phyloP scores from a whole-genome alignment of 2,329 filamentous ascomycete genomes.

The Xylaria sp. region DNA sequence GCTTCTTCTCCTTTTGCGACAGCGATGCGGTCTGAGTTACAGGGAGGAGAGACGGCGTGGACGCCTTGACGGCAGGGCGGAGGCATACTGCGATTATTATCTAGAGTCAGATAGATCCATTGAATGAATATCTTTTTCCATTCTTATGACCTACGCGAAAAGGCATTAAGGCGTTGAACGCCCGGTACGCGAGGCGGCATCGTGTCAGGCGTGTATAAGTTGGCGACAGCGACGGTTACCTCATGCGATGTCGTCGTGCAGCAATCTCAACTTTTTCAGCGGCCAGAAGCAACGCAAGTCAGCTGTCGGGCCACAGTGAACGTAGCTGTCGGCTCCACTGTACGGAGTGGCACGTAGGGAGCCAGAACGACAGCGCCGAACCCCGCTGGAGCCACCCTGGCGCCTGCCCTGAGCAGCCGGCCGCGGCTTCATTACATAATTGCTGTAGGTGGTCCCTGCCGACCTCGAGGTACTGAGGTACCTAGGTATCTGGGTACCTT shows the following conservation, averaged over 20 bases:
- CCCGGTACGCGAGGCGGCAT: constrained; percentile 65
- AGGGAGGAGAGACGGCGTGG: constrained; percentile 51
- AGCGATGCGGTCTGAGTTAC: constrained; percentile 58
- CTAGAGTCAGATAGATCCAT: neutral
- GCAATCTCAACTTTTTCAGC: constrained; percentile 16
- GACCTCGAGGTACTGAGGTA: neutral
- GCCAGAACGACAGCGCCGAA: neutral
- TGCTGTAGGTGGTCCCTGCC: neutral
- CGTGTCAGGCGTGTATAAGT: constrained; percentile 24
- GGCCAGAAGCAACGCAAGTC: constrained; percentile 5
- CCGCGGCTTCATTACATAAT: neutral
- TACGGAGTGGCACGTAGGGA: neutral
- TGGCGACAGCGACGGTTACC: constrained; percentile 1
- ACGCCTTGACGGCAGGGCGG: constrained; percentile 45
- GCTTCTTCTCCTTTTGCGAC: constrained; percentile 58
- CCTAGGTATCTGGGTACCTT: neutral
- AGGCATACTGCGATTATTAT: constrained; percentile 48
- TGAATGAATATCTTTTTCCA: neutral
- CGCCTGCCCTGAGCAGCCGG: neutral
- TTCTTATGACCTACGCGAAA: constrained; percentile 49
- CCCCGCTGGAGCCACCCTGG: neutral
- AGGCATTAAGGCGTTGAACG: constrained; percentile 53
- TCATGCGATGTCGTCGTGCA: constrained; percentile 1
- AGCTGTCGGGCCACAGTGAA: constrained; percentile 1
- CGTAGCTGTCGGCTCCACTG: neutral